Conservation (phyloP, 805 yeast species). For the Candida ovalis region DNA sequence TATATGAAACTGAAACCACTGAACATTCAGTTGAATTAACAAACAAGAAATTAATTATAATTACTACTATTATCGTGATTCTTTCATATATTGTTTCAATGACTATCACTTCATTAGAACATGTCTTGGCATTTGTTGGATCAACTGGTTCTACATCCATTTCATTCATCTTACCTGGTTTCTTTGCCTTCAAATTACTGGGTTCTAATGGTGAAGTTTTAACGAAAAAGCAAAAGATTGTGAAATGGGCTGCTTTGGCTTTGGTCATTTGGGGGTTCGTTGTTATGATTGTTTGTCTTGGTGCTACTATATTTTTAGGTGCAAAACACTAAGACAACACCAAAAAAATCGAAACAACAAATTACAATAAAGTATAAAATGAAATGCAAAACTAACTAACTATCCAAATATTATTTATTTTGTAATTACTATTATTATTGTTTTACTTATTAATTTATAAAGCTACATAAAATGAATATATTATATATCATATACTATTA, state of each 20-base stretch:
- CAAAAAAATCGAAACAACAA: neutral
- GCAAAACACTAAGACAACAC: slow-evolving; percentile 22
- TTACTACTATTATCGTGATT: slow-evolving; percentile 43
- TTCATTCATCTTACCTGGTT: slow-evolving; percentile 85
- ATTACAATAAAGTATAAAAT: too few species aligned
- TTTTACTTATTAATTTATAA: too few species aligned
- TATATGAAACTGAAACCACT: slow-evolving; percentile 16
- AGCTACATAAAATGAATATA: too few species aligned
- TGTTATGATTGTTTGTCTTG: slow-evolving; percentile 66
- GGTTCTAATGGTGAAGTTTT: slow-evolving; percentile 36
- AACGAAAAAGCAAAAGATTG: slow-evolving; percentile 26
- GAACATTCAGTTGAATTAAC: slow-evolving; percentile 22
- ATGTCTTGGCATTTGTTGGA: slow-evolving; percentile 83
- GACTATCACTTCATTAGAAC: slow-evolving; percentile 67
- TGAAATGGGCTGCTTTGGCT: slow-evolving; percentile 48
- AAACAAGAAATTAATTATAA: slow-evolving; percentile 30
- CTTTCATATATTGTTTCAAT: slow-evolving; percentile 63
- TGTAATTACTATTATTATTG: too few species aligned
- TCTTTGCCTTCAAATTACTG: slow-evolving; percentile 73
- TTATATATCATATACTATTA: neutral
- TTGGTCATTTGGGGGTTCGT: slow-evolving; percentile 65
- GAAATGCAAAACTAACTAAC: too few species aligned
- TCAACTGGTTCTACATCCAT: slow-evolving; percentile 92
- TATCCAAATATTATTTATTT: too few species aligned
- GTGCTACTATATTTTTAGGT: slow-evolving; percentile 32